Base-by-base conservation (phyloP, 1,139 yeast species). In the Pichiaceae sp. region DNA sequence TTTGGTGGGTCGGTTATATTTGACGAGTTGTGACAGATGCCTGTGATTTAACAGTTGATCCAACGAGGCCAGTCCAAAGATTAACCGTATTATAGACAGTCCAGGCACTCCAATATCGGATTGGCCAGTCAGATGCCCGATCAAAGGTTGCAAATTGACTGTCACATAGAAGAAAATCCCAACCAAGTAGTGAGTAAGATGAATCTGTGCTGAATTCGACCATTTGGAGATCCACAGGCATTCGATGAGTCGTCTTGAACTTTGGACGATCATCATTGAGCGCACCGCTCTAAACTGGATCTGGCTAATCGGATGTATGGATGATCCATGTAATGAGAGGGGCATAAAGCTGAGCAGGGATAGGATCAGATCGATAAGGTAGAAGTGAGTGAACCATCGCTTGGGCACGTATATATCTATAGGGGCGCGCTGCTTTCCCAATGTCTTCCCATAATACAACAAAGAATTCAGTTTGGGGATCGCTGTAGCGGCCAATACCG, bases 181-280 rank as follows among this genome's bases (percentile, higher is more conserved):
- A 14, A 75, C 84, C 1, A 79, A 32, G 50, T 85, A 89, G 57
- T 89, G 96, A 3, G 78, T 64, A 21, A 84, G 43, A 53, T 87
- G 85, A 64, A 89, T 87, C 38, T 70, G 65, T 1, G 93, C 68
- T 0, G 54, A 49, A 12, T 62, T 46, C 14, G 70, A 63, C 47
- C 70, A 72, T 24, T 64, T 69, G 35, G 74, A 66, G 18, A 84
- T 61, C 30, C 49, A 62, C 1, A 63, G 39, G 37, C 86, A 75
- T 54, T 89, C 97, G 29, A 60, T 55, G 7, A 70, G 49, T 39
- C 97, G 64, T 47, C 95, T 64, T 1, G 60, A n/a, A 0, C 82
- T 75, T 50, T 87, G 97, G 3, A 73, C 38, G 20, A 68, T 38
- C 38, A 14, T 50, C 46, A 2, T 66, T 37, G 8, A 45, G 9